Evolutionary conservation across 2,329 filamentous ascomycete genomes (phyloP).

Genomic region (Fusarium sp.): DNA sequence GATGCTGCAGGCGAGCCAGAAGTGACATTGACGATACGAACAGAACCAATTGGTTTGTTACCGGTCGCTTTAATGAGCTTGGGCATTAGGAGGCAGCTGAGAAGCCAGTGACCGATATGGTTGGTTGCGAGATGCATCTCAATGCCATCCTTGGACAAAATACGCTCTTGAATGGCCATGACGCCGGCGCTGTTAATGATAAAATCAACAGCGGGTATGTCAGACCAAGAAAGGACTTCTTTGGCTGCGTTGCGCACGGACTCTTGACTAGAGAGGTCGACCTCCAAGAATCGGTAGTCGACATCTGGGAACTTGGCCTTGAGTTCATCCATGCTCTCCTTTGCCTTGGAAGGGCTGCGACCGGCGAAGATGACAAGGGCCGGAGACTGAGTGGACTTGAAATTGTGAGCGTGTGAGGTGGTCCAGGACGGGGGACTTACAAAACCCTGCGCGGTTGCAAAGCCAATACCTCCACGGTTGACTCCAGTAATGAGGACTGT

Average conservation of each 20-base stretch:
- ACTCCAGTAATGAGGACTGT: not conserved
- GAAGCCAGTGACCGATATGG: conserved; percentile 8
- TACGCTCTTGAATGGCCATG: not conserved
- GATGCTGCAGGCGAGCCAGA: not conserved
- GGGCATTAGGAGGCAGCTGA: not conserved
- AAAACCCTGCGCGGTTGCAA: not conserved
- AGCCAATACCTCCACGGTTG: not conserved
- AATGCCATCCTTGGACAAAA: not conserved
- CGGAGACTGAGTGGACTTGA: not conserved
- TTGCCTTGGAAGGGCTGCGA: not conserved
- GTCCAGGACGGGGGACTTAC: not conserved
- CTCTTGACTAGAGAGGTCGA: not conserved
- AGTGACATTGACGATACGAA: not conserved
- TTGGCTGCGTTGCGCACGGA: not conserved
- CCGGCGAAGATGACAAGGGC: not conserved
- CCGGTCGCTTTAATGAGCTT: conserved; percentile 1
- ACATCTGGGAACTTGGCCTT: not conserved
- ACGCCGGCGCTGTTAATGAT: conserved; percentile 2
- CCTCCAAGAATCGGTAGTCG: not conserved
- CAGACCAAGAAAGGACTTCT: not conserved
- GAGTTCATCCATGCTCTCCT: not conserved
- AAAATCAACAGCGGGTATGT: not conserved
- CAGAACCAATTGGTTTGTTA: not conserved
- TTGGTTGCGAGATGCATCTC: conserved; percentile 13
- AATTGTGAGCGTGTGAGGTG: accelerated